A percentile compares a stretch with the other conserved stretches of the same genome.
These are phyloP conservation scores for Fusarium burgessii DNA, from an alignment of 2,329 filamentous ascomycete species.

Conservation along the genomic window DNA sequence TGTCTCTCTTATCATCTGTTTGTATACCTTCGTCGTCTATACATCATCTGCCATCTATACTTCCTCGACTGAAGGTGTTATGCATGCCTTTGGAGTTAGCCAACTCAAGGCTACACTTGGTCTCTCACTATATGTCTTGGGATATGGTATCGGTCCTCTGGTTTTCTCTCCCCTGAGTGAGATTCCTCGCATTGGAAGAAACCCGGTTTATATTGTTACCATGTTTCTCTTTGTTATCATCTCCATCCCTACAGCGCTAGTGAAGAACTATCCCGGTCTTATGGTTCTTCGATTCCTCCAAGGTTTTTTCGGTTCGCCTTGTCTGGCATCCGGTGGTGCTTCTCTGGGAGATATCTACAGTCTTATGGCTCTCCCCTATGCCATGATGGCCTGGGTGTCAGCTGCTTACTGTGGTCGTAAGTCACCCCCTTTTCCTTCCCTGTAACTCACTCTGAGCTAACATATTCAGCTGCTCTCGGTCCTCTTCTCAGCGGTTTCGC, in stretches of 20 bases:
- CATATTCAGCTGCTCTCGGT: slow-evolving; percentile 63
- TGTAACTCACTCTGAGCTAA: not conserved
- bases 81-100: slow-evolving; percentile 64
- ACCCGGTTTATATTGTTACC: slow-evolving; percentile 74
- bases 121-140: slow-evolving; percentile 72
- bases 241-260: slow-evolving; percentile 72
- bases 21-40: slow-evolving; percentile 73
- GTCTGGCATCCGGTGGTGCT: slow-evolving; percentile 69
- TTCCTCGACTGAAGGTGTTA: slow-evolving; percentile 60
- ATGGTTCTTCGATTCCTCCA: slow-evolving; percentile 73
- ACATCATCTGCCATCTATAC: slow-evolving; percentile 62
- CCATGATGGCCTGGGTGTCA: slow-evolving; percentile 69
- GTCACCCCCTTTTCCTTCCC: slow-evolving; percentile 9
- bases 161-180: slow-evolving; percentile 75
- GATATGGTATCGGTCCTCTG: slow-evolving; percentile 73
- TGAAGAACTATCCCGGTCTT: slow-evolving; percentile 71
- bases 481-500: slow-evolving; percentile 71
- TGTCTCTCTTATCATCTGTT: slow-evolving; percentile 60
- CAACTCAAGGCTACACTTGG: slow-evolving; percentile 66
- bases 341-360: slow-evolving; percentile 67
- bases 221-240: slow-evolving; percentile 77
- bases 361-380: slow-evolving; percentile 67
- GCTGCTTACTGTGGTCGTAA: slow-evolving; percentile 62
- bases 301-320: slow-evolving; percentile 75
- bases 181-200: slow-evolving; percentile 74